Conservation (phyloP, 768 basidiomycete genomes). For the Naganishia friedmannii region DNA sequence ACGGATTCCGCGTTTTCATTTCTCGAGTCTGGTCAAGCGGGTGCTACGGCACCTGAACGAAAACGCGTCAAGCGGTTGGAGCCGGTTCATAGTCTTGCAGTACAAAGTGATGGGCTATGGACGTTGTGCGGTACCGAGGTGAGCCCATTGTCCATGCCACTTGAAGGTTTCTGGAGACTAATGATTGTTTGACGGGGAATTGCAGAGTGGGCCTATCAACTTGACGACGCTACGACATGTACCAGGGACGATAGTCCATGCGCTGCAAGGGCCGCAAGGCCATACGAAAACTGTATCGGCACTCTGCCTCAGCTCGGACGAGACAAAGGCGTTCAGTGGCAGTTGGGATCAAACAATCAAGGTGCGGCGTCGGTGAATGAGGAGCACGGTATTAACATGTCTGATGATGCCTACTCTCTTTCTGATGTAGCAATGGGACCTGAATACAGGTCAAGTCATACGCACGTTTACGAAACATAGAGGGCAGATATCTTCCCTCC, state of each 20-base stretch:
- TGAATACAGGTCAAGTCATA: slow-evolving; percentile 78
- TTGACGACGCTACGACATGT: slow-evolving; percentile 90
- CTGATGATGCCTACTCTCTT: neutral
- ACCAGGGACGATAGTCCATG: slow-evolving; percentile 72
- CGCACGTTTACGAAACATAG: slow-evolving; percentile 77
- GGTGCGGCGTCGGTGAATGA: slow-evolving; percentile 56
- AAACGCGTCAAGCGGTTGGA: slow-evolving; percentile 36
- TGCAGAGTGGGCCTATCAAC: slow-evolving; percentile 82
- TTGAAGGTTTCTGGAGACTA: neutral
- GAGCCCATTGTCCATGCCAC: slow-evolving; percentile 38
- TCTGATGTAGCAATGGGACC: slow-evolving; percentile 83
- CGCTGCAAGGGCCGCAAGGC: slow-evolving; percentile 58
- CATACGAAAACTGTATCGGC: slow-evolving; percentile 74
- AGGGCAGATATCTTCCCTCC: slow-evolving; percentile 76
- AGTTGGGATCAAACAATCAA: slow-evolving; percentile 90
- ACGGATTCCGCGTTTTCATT: slow-evolving; percentile 57
- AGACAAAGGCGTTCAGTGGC: slow-evolving; percentile 82
- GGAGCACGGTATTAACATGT: neutral
- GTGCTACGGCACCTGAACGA: neutral
- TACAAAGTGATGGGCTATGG: slow-evolving; percentile 93
- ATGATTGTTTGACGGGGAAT: neutral
- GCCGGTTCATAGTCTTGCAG: slow-evolving; percentile 83
- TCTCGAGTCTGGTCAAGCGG: neutral
- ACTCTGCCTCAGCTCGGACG: slow-evolving; percentile 73
- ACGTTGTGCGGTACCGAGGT: slow-evolving; percentile 82